phyloP scores from a whole-genome alignment of 768 basidiomycete species.

The Erythrobasidium yunnanense region DNA sequence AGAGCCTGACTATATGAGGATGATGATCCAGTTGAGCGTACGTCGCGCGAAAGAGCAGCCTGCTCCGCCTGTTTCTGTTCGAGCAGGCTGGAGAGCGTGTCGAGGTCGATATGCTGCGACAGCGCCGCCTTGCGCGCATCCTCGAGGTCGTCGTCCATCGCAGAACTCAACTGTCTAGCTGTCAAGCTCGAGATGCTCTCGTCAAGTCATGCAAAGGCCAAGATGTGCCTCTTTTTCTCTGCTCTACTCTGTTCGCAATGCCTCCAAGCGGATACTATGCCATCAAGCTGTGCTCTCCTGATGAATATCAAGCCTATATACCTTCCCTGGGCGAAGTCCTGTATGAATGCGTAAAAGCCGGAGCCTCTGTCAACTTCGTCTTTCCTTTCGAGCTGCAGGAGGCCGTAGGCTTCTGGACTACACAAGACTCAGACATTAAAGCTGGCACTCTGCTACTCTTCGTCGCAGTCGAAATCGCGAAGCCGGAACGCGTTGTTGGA shows the following conservation, averaged over 20 bases:
- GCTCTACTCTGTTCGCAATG: neutral
- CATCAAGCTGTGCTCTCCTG: neutral
- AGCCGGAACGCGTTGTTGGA: neutral
- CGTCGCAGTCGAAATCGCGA: neutral
- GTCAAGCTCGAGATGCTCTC: no score
- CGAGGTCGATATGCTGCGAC: slow-evolving; percentile 9
- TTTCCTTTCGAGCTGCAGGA: slow-evolving; percentile 3
- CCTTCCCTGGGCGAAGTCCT: neutral
- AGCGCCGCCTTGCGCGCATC: neutral
- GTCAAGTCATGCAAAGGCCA: no score
- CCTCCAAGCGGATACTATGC: neutral
- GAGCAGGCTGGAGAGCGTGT: neutral
- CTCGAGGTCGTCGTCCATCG: neutral
- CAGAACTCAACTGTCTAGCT: no score
- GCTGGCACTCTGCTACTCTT: neutral
- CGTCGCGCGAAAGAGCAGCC: neutral
- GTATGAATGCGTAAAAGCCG: neutral
- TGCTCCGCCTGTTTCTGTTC: slow-evolving; percentile 6
- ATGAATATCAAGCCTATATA: neutral
- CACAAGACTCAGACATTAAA: neutral
- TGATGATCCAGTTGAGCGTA: neutral
- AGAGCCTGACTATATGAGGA: neutral
- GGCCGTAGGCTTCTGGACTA: neutral
- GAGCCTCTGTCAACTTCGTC: slow-evolving; percentile 12
- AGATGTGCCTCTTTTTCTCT: neutral